A percentile compares a stretch with the other conserved stretches of the same genome.
Conservation (phyloP, 2,329 filamentous ascomycete genomes). For the Proliferodiscus dingleyae region DNA sequence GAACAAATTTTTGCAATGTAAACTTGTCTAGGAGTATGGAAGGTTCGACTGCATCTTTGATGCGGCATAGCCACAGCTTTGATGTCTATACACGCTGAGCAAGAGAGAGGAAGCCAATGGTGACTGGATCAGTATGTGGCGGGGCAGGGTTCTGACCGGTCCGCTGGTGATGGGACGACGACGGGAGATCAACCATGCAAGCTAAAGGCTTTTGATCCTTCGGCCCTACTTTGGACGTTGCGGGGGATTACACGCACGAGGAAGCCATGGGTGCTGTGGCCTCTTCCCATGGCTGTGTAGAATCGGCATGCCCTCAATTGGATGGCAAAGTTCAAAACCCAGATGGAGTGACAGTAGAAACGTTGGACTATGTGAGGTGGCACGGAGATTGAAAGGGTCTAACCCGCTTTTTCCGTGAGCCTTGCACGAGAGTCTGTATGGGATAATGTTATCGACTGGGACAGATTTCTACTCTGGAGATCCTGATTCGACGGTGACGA, state of each 20-base stretch:
- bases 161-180: slow-evolving; percentile 16
- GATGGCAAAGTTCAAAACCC: no score
- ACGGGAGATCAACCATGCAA: slow-evolving; percentile 16
- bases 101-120: not conserved
- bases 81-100: slow-evolving; percentile 11
- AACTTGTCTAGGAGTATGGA: not conserved
- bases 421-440: slow-evolving; percentile 1
- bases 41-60: not conserved
- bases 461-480: slow-evolving; percentile 8
- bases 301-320: slow-evolving; percentile 21
- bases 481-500: slow-evolving; percentile 8
- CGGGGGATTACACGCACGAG: not conserved
- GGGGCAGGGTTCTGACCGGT: slow-evolving; percentile 7
- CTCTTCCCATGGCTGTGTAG: slow-evolving; percentile 17
- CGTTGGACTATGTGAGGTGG: no score
- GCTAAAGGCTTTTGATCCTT: slow-evolving; percentile 17
- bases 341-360: no score
- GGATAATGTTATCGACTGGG: slow-evolving; percentile 3
- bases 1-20: no score
- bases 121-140: not conserved
- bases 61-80: slow-evolving; percentile 18
- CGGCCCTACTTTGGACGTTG: slow-evolving; percentile 7
- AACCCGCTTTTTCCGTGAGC: not conserved
- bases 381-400: not conserved
- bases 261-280: slow-evolving; percentile 8